Evolutionary conservation across 768 basidiomycete genomes (phyloP), one percentile per base, ranked within the genome.

Genomic region (Mycena vitilis): DNA sequence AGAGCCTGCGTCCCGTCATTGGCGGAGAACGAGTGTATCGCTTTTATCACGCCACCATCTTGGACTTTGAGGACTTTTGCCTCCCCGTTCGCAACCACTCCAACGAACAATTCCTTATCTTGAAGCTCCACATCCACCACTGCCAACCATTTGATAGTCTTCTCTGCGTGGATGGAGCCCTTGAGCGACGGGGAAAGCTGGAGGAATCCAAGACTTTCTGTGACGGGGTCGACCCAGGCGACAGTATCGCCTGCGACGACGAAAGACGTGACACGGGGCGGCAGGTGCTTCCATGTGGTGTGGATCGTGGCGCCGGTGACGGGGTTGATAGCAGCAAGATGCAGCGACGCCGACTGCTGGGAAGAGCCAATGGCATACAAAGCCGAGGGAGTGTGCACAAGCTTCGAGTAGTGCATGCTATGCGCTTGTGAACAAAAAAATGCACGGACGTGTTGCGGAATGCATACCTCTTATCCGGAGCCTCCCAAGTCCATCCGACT

Each of bases 401-500:
- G 76, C 65, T 89, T 86, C 7, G 90, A 87, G 76, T 91, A 89
- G 36, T 88, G 82, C 2, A 89, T 89, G 22, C 95, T 95, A 70
- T 11, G 53, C 6, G 12, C 38, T 23, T 15, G 23, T 34, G 15
- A 40, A 40, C 60, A 25, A 18, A 73, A 73, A 65, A 58, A 7
- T 9, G 30, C 66, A 65, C 36, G 23, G 40, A 56, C 15, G 61
- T 36, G 25, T 36, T 11, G 23, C 40, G 54, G 42, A 51, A 45
- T 25, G 80, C 88, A 71, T 73, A 94, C 93, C 83, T 85, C 56
- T 89, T 85, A 74, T 93, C 91, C 16, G 83, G 82, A 25, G 89
- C 84, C n/a, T 82, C 84, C 91, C 94, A 95, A 2, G 79, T 81
- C 95, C 95, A 97, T 30, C 80, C 75, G 1, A 81, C 78, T 11